phyloP scores from a whole-genome alignment of 2,329 filamentous ascomycete genomes.

The Aspergillus sp. region DNA sequence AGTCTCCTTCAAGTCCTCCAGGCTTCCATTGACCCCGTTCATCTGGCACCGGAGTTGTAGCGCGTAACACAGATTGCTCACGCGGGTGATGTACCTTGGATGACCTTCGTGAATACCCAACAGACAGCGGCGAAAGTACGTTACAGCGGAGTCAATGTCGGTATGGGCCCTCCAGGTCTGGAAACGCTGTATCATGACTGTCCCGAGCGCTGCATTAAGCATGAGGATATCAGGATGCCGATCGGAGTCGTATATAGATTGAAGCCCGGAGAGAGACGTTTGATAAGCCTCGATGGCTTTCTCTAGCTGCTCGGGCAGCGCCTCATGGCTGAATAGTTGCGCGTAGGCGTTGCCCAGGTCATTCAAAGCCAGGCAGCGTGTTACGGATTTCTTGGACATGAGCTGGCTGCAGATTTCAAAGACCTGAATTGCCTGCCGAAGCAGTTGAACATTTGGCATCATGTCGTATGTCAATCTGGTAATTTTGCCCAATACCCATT shows the following conservation, averaged over 20 bases:
- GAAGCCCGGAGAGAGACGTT: neutral
- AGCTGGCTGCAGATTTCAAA: neutral
- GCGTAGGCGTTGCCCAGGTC: constrained; percentile 4
- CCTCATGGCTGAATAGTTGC: constrained; percentile 4
- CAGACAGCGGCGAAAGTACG: constrained; percentile 2
- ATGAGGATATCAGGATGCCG: constrained; percentile 4
- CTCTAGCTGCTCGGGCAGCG: neutral
- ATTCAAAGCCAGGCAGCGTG: neutral
- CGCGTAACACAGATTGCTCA: neutral
- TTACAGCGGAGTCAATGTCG: constrained; percentile 3
- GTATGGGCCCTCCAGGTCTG: neutral
- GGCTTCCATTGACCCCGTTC: neutral
- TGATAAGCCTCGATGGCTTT: constrained; percentile 4
- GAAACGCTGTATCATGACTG: constrained; percentile 4
- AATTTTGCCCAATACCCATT: constrained; percentile 3
- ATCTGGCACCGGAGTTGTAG: constrained; percentile 2
- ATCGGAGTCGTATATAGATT: neutral
- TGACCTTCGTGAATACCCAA: neutral
- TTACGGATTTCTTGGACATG: neutral
- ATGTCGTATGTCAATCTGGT: neutral
- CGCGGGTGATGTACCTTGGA: neutral
- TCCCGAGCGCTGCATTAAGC: constrained; percentile 1
- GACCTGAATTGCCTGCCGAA: neutral
- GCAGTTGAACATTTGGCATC: neutral
- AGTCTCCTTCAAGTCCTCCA: constrained; percentile 2